phyloP scores from a whole-genome alignment of 176 grass and related monocot species.

The Oryza glaberrima region DNA sequence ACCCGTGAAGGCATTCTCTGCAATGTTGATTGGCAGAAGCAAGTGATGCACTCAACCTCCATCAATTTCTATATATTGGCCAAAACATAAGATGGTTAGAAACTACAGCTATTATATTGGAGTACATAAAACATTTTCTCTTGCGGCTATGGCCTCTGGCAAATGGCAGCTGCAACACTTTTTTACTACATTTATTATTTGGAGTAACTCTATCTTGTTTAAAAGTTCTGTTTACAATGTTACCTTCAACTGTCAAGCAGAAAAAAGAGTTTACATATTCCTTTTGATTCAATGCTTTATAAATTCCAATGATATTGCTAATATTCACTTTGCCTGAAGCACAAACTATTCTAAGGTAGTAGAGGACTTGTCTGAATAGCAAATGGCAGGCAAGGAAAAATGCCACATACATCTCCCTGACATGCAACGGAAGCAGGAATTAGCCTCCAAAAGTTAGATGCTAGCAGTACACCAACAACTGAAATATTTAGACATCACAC shows the following conservation, averaged over 20 bases:
- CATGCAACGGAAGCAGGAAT: neutral
- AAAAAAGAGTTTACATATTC: conserved; percentile 15
- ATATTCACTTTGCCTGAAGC: neutral
- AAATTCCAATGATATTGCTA: neutral
- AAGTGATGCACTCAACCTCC: neutral
- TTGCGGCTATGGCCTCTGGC: neutral
- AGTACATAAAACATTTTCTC: neutral
- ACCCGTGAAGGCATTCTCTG: neutral
- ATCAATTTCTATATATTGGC: neutral
- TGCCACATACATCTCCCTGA: neutral
- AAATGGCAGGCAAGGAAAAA: neutral
- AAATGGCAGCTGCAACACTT: neutral
- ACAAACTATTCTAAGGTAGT: neutral
- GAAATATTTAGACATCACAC: neutral
- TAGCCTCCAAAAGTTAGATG: neutral
- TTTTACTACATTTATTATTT: neutral
- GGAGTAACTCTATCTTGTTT: neutral
- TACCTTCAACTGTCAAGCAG: neutral
- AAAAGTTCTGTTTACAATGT: neutral
- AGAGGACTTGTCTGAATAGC: neutral
- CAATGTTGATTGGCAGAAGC: neutral
- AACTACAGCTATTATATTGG: neutral
- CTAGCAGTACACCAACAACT: neutral
- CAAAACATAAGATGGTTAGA: neutral
- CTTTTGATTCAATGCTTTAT: neutral